Conservation (phyloP, 306 rosid species). For the Cucumis melo region DNA sequence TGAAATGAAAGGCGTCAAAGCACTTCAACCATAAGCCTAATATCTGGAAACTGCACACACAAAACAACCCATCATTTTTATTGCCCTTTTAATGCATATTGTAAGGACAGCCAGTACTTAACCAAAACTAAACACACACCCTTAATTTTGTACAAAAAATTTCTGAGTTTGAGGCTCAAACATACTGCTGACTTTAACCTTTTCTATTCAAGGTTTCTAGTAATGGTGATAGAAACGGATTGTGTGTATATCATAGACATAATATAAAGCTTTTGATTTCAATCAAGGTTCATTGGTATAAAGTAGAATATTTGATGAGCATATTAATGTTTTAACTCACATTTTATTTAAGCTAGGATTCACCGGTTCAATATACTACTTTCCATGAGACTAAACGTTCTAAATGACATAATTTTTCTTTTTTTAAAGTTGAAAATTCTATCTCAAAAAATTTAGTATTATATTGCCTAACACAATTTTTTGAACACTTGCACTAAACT, state of each 20-base stretch:
- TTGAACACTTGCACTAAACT: too few relatives aligned
- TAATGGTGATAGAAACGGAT: background rate
- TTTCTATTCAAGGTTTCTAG: background rate
- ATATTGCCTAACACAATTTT: too few relatives aligned
- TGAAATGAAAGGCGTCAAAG: conserved; percentile 49
- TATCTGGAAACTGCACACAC: conserved; percentile 26
- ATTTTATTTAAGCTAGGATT: too few relatives aligned
- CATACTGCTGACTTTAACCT: background rate
- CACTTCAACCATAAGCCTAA: conserved; percentile 17
- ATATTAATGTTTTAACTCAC: too few relatives aligned
- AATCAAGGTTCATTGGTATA: background rate
- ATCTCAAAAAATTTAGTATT: too few relatives aligned
- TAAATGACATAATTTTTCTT: too few relatives aligned
- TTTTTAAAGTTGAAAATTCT: too few relatives aligned
- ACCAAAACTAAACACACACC: background rate
- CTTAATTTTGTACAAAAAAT: background rate
- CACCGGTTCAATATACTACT: too few relatives aligned
- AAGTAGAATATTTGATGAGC: too few relatives aligned
- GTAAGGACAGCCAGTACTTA: conserved; percentile 29
- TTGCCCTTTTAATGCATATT: background rate
- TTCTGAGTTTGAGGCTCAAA: background rate
- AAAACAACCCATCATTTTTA: conserved; percentile 51
- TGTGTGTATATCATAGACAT: too few relatives aligned
- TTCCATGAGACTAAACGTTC: too few relatives aligned
- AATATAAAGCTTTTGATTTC: too few relatives aligned